Evolutionary conservation across 2,329 filamentous ascomycete genomes (phyloP).

Genomic region (Botrytis galanthina): DNA sequence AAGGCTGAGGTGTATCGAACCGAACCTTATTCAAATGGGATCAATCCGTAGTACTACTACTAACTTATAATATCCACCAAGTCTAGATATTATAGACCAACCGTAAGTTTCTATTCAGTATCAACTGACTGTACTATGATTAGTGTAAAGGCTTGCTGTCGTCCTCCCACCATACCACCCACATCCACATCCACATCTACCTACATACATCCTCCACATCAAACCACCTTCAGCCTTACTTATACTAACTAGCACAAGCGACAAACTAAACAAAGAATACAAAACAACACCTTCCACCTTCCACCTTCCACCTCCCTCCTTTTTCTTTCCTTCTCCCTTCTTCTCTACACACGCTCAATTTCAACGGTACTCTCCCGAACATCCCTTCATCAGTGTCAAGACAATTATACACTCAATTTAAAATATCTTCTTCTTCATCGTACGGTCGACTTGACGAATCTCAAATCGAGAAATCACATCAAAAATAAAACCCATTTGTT

Average conservation of each 20-base stretch:
- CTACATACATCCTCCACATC: neutral
- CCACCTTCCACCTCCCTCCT: conserved; percentile 11
- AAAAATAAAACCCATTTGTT: neutral
- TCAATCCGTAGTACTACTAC: neutral
- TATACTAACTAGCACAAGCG: neutral
- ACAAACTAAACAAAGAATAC: neutral
- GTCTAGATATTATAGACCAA: neutral
- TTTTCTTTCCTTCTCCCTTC: neutral
- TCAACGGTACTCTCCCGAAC: conserved; percentile 28
- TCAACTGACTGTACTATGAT: neutral
- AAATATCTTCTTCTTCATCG: conserved; percentile 22
- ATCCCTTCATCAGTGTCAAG: conserved; percentile 26
- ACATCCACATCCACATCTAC: neutral
- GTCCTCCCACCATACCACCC: neutral
- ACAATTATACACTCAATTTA: conserved; percentile 20
- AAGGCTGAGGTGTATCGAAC: neutral
- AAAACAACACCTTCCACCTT: neutral
- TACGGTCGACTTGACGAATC: conserved; percentile 5
- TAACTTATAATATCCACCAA: neutral
- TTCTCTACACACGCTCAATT: conserved; percentile 23
- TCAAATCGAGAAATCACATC: neutral
- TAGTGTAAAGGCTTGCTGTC: neutral
- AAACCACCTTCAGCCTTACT: neutral
- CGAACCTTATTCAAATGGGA: neutral
- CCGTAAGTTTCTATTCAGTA: neutral